These are phyloP conservation scores for Xylaria grammica DNA, from an alignment of 495 filamentous ascomycete species.

Conservation along the genomic window DNA sequence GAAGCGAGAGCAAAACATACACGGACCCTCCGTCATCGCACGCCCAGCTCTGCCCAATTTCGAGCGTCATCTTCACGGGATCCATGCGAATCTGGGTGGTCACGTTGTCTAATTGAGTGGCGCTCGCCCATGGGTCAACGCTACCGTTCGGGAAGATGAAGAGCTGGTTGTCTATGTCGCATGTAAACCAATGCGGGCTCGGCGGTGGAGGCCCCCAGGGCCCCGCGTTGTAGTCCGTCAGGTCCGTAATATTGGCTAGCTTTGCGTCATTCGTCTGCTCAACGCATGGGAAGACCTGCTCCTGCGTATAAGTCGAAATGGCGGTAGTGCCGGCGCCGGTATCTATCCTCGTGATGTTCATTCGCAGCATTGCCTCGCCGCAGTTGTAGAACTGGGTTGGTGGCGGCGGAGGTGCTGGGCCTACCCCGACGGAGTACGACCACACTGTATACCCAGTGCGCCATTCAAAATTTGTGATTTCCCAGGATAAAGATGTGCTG, in stretches of 20 bases:
- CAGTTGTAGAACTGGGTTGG: constrained; percentile 12
- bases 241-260: constrained; percentile 13
- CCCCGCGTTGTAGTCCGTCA: constrained; percentile 12
- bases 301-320: not conserved
- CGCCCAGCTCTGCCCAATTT: not conserved
- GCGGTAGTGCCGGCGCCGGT: too few species aligned
- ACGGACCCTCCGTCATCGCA: not conserved
- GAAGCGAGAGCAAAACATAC: not conserved
- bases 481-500: not conserved
- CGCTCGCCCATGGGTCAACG: not conserved
- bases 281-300: not conserved
- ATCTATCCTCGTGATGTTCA: not conserved
- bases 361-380: constrained; percentile 11
- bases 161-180: not conserved
- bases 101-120: not conserved
- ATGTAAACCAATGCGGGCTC: constrained; percentile 2
- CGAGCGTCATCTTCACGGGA: constrained; percentile 8
- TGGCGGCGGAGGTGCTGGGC: constrained; percentile 14
- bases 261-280: constrained; percentile 17
- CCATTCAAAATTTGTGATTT: constrained; percentile 7
- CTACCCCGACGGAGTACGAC: not conserved
- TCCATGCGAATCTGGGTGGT: constrained; percentile 11
- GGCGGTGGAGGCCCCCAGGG: not conserved
- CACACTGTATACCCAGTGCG: constrained; percentile 2
- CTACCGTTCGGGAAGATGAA: constrained; percentile 9